Percentiles rank a stretch among this genome's conserved stretches.
Conservation (phyloP, 139 green algal genomes). For the Micromonas commoda region DNA sequence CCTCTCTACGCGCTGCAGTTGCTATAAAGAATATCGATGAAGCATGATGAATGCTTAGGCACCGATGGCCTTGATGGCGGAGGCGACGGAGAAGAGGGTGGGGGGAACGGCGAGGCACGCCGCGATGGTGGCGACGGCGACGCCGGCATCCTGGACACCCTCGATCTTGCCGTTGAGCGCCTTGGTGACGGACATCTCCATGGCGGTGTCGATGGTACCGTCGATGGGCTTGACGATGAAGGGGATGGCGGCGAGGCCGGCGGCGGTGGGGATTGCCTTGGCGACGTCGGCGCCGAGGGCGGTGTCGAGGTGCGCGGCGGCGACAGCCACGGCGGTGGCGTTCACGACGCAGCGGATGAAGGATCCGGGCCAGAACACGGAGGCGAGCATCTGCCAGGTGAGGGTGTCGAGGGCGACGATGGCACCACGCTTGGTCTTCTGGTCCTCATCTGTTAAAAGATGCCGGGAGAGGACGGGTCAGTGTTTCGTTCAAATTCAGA, state of each 20-base stretch:
- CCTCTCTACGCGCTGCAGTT: too few species aligned
- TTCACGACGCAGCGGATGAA: slow-evolving; percentile 66
- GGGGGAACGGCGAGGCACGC: slow-evolving; percentile 9
- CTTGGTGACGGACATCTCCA: not conserved
- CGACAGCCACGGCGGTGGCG: not conserved
- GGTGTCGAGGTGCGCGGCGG: not conserved
- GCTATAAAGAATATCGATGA: too few species aligned
- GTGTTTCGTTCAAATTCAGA: too few species aligned
- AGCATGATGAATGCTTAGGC: not conserved
- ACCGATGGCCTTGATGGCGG: not conserved
- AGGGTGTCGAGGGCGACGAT: not conserved
- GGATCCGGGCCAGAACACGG: slow-evolving; percentile 50
- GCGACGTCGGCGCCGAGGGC: not conserved
- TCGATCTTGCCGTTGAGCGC: slow-evolving; percentile 3
- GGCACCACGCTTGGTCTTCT: not conserved
- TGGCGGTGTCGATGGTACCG: slow-evolving; percentile 17
- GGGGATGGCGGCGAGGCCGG: slow-evolving; percentile 30
- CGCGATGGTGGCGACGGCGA: not conserved
- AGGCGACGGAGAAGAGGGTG: not conserved
- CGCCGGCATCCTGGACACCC: not conserved
- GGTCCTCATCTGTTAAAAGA: too few species aligned
- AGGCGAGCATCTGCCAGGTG: slow-evolving; percentile 54
- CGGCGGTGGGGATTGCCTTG: slow-evolving; percentile 16
- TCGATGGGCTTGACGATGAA: slow-evolving; percentile 40
- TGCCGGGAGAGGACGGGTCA: too few species aligned